Base-by-base conservation (phyloP, 164 flowering plant genomes). In the Umbellularia californica region DNA sequence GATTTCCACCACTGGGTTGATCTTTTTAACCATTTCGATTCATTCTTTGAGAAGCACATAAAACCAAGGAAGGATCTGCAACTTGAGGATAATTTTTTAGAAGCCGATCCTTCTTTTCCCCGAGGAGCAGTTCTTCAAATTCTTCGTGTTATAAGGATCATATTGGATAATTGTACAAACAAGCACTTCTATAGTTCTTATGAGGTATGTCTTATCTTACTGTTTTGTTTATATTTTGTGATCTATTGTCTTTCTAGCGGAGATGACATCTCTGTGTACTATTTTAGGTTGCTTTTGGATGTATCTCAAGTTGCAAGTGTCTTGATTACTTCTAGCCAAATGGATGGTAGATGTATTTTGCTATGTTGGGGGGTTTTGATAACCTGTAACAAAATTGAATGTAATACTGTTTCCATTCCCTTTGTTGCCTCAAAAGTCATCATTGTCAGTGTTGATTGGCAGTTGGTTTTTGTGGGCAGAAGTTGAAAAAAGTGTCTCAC, bases 1-100 rank as follows among this genome's bases (percentile, higher is more conserved):
- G 97, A 95, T 81, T 95, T 93, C 74, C 92, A 95, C 82, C 99
- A 95, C 60, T 95, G 99, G 99, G 91, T 90, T 69, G 95, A 91
- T 81, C 93, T 95, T 66, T 93, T 93, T 70, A 89, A 88, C 79
- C 96, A 93, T 81, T 95, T 95, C 83, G 97, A 95, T 83, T 85
- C 92, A 19, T 95, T 80, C 85, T 93, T 95, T 81, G 97, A 91
- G 85, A 95, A 91, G 82, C 82, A 84, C 72, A 81, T 93, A 77
- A 88, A 89, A 66, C 70, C 89, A 2, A 90, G 99, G 82, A 93
- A 90, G 79, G 99, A 95, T 86, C 81, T 95, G 83, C 94, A 86
- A 79, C 63, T 95, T 77, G 94, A 86, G 76, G 94, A 91, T 79
- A 74, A 85, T 73, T 86, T 87, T 83, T 80, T 95, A 78, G 88